phyloP scores from a whole-genome alignment of 345 rosid genomes.

The Citrus sinensis region DNA sequence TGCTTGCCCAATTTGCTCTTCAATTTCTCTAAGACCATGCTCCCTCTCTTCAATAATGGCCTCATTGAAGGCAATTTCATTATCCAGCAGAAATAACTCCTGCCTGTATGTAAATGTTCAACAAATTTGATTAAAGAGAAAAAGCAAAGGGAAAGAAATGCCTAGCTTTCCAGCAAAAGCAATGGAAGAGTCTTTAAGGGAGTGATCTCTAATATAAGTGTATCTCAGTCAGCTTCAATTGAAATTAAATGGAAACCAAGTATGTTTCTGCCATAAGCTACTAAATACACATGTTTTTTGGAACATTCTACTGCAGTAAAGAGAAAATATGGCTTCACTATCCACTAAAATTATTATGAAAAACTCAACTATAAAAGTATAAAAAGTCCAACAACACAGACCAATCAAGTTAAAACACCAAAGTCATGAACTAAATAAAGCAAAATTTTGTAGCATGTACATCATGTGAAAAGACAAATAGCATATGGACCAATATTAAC shows the following conservation, averaged over 20 bases:
- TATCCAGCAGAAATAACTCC: constrained; percentile 49
- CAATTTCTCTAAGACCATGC: constrained; percentile 56
- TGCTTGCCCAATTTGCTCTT: constrained; percentile 59
- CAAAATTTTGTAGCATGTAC: background rate
- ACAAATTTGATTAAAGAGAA: background rate
- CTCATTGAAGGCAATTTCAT: constrained; percentile 67
- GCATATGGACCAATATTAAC: background rate
- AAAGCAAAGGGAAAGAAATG: background rate
- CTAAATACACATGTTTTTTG: background rate
- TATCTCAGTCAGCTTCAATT: background rate
- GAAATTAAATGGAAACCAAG: background rate
- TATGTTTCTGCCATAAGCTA: background rate
- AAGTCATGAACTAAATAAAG: background rate
- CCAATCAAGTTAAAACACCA: background rate
- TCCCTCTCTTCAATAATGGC: constrained; percentile 72
- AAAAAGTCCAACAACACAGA: background rate
- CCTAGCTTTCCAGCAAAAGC: constrained; percentile 8
- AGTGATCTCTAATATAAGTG: background rate
- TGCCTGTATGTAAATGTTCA: constrained; percentile 34
- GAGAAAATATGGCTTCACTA: background rate
- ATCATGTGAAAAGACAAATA: background rate
- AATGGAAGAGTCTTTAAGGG: background rate
- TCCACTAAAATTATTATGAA: background rate
- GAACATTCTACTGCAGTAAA: background rate
- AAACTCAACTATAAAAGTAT: background rate